Conservation (phyloP, 495 filamentous ascomycete species). For the Aspergillus avenaceus region DNA sequence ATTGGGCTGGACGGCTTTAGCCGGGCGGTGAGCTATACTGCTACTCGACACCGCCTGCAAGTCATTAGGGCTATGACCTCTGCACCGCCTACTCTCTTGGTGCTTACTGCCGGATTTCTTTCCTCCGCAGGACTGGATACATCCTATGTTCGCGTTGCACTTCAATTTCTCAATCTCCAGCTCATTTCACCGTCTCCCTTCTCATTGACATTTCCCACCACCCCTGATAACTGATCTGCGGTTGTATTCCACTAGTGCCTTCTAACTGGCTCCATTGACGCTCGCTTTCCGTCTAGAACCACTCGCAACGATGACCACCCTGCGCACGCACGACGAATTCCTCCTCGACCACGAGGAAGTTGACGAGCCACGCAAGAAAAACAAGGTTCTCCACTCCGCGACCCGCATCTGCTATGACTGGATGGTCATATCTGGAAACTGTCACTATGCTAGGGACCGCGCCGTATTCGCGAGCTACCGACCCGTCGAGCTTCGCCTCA, state of each 20-base stretch:
- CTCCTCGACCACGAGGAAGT: neutral
- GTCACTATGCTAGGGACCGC: slow-evolving; percentile 27
- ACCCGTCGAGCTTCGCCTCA: slow-evolving; percentile 8
- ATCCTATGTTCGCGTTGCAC: neutral
- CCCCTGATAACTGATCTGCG: too few species aligned
- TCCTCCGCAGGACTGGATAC: neutral
- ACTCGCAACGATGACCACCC: too few species aligned
- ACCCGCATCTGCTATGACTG: slow-evolving; percentile 20
- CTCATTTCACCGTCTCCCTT: too few species aligned
- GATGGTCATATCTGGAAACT: slow-evolving; percentile 27
- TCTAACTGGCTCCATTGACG: too few species aligned
- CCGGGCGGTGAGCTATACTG: neutral
- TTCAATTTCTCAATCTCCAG: too few species aligned
- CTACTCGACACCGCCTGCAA: neutral
- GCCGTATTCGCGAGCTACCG: slow-evolving; percentile 23
- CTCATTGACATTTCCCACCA: too few species aligned
- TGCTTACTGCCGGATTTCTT: neutral
- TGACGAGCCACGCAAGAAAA: slow-evolving; percentile 1
- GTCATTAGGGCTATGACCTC: neutral
- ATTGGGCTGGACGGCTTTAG: too few species aligned
- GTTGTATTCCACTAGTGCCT: too few species aligned
- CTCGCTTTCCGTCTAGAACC: too few species aligned
- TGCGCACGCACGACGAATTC: neutral
- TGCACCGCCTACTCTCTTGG: neutral
- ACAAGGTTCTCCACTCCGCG: slow-evolving; percentile 1